Percentiles rank a stretch among this genome's conserved stretches.
Evolutionary conservation across 345 rosid genomes (phyloP).

Genomic region (Eucalyptus erythrocorys): DNA sequence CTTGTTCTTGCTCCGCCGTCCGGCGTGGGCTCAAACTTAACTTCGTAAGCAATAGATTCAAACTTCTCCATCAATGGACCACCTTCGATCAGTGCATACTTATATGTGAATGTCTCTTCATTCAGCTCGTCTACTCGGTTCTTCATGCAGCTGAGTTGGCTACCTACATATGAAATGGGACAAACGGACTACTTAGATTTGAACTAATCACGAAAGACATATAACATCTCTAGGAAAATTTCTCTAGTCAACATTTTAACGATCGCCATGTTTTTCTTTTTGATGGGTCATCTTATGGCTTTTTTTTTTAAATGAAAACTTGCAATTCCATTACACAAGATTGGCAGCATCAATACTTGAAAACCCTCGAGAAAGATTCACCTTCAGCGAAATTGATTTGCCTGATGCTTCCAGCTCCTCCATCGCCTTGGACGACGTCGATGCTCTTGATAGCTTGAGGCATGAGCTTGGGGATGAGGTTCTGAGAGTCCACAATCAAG

Average conservation of each 20-base stretch:
- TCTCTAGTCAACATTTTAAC: neutral
- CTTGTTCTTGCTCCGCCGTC: conserved; percentile 1
- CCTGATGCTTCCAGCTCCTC: conserved; percentile 27
- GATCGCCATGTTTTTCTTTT: neutral
- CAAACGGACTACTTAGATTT: neutral
- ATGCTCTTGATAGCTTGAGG: conserved; percentile 17
- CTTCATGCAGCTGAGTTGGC: neutral
- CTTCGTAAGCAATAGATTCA: neutral
- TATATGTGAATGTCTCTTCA: neutral
- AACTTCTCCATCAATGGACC: neutral
- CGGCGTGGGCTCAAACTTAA: neutral
- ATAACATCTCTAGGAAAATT: neutral
- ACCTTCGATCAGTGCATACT: conserved; percentile 5
- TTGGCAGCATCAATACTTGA: neutral
- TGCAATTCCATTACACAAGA: neutral
- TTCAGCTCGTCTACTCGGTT: conserved; percentile 1
- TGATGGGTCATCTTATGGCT: neutral
- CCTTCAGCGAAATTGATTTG: conserved; percentile 13
- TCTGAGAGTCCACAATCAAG: conserved; percentile 7
- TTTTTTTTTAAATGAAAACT: neutral
- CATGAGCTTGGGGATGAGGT: conserved; percentile 15
- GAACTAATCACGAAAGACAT: neutral
- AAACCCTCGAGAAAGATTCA: neutral
- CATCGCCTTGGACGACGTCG: conserved; percentile 16
- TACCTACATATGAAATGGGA: neutral